A percentile compares a stretch with the other conserved stretches of the same genome.
phyloP scores from a whole-genome alignment of 257 asterid species.

The Fraxinus pennsylvanica region DNA sequence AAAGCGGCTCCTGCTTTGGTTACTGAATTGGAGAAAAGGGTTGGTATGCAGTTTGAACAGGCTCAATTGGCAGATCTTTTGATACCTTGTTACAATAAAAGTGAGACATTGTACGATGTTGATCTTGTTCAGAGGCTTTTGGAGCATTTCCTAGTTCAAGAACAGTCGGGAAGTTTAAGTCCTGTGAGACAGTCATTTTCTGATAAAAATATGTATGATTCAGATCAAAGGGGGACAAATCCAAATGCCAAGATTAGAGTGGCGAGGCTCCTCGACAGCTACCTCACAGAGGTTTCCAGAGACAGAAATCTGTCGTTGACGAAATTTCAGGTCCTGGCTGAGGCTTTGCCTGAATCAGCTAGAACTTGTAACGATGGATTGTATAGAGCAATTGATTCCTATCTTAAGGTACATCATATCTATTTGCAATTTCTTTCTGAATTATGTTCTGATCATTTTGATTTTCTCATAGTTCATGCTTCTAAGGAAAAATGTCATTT shows the following conservation, averaged over 20 bases:
- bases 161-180: constrained; percentile 71
- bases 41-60: constrained; percentile 94
- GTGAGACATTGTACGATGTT: constrained; percentile 70
- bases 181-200: constrained; percentile 63
- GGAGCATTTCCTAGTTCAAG: constrained; percentile 92
- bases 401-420: constrained; percentile 69
- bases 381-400: constrained; percentile 90
- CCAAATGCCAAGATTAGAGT: constrained; percentile 81
- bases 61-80: constrained; percentile 75
- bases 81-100: constrained; percentile 65
- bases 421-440: neutral
- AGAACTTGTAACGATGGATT: constrained; percentile 85
- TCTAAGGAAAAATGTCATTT: too few relatives aligned
- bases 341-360: constrained; percentile 89
- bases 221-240: constrained; percentile 47
- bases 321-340: constrained; percentile 86
- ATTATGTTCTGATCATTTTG: too few relatives aligned
- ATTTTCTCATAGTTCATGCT: too few relatives aligned
- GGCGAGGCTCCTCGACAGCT: constrained; percentile 89
- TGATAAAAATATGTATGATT: constrained; percentile 55
- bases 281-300: constrained; percentile 86
- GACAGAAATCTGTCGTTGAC: constrained; percentile 73
- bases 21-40: constrained; percentile 88
- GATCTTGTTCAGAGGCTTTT: constrained; percentile 89
- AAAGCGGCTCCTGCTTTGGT: constrained; percentile 88